Evolutionary conservation across 2,329 filamentous ascomycete genomes (phyloP).

Genomic region (Verticillium longisporum): DNA sequence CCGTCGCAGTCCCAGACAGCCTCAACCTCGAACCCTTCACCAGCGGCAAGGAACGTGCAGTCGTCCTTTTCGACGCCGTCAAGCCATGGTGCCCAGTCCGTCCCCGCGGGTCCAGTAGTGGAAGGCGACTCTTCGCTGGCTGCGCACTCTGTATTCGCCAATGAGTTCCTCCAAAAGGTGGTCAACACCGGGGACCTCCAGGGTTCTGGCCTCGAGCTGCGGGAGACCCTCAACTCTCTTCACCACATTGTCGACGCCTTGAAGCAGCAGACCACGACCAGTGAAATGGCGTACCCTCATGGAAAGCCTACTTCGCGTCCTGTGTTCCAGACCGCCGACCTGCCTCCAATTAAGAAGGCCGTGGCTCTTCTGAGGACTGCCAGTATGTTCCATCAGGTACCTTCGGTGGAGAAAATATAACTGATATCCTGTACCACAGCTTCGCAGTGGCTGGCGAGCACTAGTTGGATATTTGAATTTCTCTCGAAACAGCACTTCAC

Average conservation of each 20-base stretch:
- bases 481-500: constrained; percentile 20
- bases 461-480: constrained; percentile 21
- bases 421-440: not conserved
- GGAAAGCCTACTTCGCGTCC: constrained; percentile 6
- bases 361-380: constrained; percentile 7
- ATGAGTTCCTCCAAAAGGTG: constrained; percentile 33
- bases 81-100: constrained; percentile 3
- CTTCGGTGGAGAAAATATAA: not conserved
- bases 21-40: not conserved
- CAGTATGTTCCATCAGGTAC: not conserved
- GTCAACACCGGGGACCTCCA: constrained; percentile 20
- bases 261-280: constrained; percentile 16
- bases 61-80: constrained; percentile 7
- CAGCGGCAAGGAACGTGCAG: not conserved
- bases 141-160: constrained; percentile 39
- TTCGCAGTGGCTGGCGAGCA: constrained; percentile 7
- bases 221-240: constrained; percentile 26
- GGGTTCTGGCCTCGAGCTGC: constrained; percentile 21
- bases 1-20: not conserved
- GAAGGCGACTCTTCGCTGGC: constrained; percentile 38
- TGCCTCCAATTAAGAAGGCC: constrained; percentile 11
- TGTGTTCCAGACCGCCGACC: constrained; percentile 5
- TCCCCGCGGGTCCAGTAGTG: constrained; percentile 17
- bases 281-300: constrained; percentile 18
- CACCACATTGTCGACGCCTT: constrained; percentile 20